phyloP scores from a whole-genome alignment of 2,329 filamentous ascomycete species.

The Ustulina deusta region DNA sequence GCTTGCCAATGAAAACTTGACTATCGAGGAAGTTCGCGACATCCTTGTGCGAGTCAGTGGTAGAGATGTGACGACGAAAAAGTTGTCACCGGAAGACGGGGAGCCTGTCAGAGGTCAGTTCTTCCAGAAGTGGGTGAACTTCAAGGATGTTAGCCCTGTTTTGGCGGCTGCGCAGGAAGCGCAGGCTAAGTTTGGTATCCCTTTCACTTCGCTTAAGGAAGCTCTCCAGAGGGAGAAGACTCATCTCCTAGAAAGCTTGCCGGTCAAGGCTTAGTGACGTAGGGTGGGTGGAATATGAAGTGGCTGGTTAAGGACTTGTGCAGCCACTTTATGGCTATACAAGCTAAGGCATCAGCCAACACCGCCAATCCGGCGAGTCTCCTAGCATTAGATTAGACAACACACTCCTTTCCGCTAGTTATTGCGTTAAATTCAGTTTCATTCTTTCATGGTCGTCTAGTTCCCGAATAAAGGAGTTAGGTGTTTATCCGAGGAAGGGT shows the following conservation, averaged over 20 bases:
- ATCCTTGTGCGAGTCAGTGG: conserved; percentile 50
- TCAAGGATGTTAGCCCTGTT: conserved; percentile 41
- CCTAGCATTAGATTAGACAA: no score
- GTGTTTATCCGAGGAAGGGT: no score
- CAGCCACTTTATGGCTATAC: no score
- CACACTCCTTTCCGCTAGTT: no score
- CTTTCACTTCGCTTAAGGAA: conserved; percentile 47
- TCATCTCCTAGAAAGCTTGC: conserved; percentile 40
- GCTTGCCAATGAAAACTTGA: conserved; percentile 46
- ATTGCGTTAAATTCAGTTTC: no score
- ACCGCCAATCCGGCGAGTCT: no score
- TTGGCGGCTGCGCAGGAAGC: conserved; percentile 36
- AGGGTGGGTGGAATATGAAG: no score
- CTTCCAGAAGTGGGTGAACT: conserved; percentile 48
- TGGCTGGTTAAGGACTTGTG: no score
- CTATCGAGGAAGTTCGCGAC: conserved; percentile 48
- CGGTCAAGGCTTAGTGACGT: no score
- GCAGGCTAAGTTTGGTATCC: conserved; percentile 48
- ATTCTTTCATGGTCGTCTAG: no score
- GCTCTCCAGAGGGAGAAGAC: conserved; percentile 45
- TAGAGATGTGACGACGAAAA: conserved; percentile 44
- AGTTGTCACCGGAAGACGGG: conserved; percentile 43
- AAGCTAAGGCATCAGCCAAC: no score
- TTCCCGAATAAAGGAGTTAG: no score
- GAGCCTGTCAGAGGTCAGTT: conserved; percentile 41